Percentiles rank a stretch among this genome's conserved stretches.
Conservation (phyloP, 2,329 filamentous ascomycete species). For the Cladosporium sp. region DNA sequence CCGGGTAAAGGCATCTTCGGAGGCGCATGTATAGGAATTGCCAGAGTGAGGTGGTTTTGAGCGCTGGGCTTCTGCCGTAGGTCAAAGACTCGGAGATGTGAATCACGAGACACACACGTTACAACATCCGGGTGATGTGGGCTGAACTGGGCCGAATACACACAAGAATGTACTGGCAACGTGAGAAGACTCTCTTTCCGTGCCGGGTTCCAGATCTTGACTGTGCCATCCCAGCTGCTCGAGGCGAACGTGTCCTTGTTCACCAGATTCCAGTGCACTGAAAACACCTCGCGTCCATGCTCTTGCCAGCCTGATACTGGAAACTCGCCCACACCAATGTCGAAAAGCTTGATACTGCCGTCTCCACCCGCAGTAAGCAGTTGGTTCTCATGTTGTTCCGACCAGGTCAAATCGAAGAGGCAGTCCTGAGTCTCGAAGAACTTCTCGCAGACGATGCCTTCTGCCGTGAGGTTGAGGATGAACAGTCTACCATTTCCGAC, state of each 20-base stretch:
- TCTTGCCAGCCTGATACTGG: constrained; percentile 91
- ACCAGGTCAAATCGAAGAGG: constrained; percentile 92
- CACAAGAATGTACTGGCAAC: constrained; percentile 86
- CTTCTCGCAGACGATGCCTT: constrained; percentile 81
- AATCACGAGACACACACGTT: constrained; percentile 84
- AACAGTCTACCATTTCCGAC: constrained; percentile 93
- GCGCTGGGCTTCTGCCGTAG: constrained; percentile 80
- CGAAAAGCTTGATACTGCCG: constrained; percentile 91
- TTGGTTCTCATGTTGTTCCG: constrained; percentile 94
- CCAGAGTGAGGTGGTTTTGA: constrained; percentile 78
- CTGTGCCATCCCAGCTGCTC: constrained; percentile 91
- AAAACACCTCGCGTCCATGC: constrained; percentile 88
- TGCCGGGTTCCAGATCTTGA: constrained; percentile 92
- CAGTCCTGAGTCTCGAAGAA: constrained; percentile 96
- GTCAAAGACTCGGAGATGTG: constrained; percentile 85
- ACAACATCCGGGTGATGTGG: constrained; percentile 82
- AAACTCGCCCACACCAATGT: constrained; percentile 74
- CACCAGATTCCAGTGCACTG: constrained; percentile 86
- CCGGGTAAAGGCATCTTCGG: constrained; percentile 49
- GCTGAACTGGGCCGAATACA: constrained; percentile 87
- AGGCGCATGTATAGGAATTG: constrained; percentile 76
- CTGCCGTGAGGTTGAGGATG: constrained; percentile 74
- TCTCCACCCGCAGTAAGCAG: constrained; percentile 85
- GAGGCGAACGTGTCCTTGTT: constrained; percentile 88
- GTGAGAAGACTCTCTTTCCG: constrained; percentile 65